phyloP scores from a whole-genome alignment of 768 basidiomycete genomes.

The Hygrocybe coccinea region DNA sequence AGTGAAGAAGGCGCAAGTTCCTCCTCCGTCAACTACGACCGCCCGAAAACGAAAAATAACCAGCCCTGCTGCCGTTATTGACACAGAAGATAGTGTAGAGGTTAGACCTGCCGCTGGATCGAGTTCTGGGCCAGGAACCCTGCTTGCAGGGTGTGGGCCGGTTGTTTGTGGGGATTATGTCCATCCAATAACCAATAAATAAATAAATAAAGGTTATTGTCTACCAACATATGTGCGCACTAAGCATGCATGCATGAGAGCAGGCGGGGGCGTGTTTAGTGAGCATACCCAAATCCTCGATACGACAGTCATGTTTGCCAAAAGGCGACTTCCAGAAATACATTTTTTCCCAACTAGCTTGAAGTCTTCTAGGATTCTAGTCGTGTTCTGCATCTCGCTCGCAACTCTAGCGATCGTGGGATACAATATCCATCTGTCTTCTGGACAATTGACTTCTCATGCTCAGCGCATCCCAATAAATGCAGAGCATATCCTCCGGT shows the following conservation, averaged over 20 bases:
- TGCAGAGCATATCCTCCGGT: not conserved
- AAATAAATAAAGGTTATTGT: no score
- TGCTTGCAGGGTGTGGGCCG: not conserved
- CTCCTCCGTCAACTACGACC: conserved; percentile 25
- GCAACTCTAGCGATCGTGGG: conserved; percentile 13
- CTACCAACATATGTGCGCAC: no score
- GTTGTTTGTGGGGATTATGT: no score
- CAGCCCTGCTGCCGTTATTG: conserved; percentile 47
- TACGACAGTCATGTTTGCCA: conserved; percentile 21
- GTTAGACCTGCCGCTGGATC: conserved; percentile 25
- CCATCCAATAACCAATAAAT: no score
- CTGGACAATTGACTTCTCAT: not conserved
- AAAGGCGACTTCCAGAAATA: conserved; percentile 3
- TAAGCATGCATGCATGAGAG: no score
- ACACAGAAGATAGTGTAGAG: conserved; percentile 31
- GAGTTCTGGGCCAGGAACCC: conserved; percentile 30
- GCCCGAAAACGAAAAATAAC: conserved; percentile 47
- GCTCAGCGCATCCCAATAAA: not conserved
- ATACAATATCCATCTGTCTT: not conserved
- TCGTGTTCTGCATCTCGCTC: conserved; percentile 11
- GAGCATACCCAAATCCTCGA: conserved; percentile 1
- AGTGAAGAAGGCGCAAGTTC: conserved; percentile 63
- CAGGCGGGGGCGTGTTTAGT: no score
- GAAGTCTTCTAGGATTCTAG: not conserved
- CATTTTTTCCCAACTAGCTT: conserved; percentile 1